Percentiles rank a stretch among this genome's conserved stretches.
These are phyloP conservation scores for Stagonosporopsis cucurbitacearum DNA, from an alignment of 2,329 filamentous ascomycete genomes.

Conservation along the genomic window DNA sequence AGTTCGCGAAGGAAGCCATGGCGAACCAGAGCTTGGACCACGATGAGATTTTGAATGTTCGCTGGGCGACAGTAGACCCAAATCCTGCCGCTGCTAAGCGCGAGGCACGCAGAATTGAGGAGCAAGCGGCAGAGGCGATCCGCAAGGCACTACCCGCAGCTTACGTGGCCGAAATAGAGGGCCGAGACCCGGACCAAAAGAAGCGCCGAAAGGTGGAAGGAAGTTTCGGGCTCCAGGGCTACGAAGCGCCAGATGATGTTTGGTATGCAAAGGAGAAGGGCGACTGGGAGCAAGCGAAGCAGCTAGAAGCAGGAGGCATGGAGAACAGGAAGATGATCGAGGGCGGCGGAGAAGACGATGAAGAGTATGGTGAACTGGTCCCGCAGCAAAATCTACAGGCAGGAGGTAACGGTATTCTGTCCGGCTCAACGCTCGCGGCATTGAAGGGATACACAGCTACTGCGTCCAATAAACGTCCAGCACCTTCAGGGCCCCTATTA, in stretches of 20 bases:
- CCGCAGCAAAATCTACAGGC: slow-evolving; percentile 33
- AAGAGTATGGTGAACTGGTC: slow-evolving; percentile 16
- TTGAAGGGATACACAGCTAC: slow-evolving; percentile 62
- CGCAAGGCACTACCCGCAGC: slow-evolving; percentile 84
- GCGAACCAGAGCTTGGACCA: slow-evolving; percentile 91
- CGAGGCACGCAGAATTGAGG: slow-evolving; percentile 86
- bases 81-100: slow-evolving; percentile 94
- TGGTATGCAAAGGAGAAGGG: slow-evolving; percentile 84
- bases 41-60: slow-evolving; percentile 89
- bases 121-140: slow-evolving; percentile 95
- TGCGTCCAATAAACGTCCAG: slow-evolving; percentile 58
- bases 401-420: slow-evolving; percentile 72
- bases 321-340: slow-evolving; percentile 59
- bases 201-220: slow-evolving; percentile 89
- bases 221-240: slow-evolving; percentile 85
- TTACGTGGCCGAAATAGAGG: slow-evolving; percentile 93
- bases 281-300: slow-evolving; percentile 68
- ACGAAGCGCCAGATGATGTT: slow-evolving; percentile 91
- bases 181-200: slow-evolving; percentile 81
- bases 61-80: slow-evolving; percentile 96
- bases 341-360: slow-evolving; percentile 43
- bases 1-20: slow-evolving; percentile 78
- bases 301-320: slow-evolving; percentile 64
- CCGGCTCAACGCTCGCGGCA: slow-evolving; percentile 79
- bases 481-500: slow-evolving; percentile 65